These are phyloP conservation scores for Umbilicaria muhlenbergii DNA, from an alignment of 495 filamentous ascomycete species.

Conservation along the genomic window DNA sequence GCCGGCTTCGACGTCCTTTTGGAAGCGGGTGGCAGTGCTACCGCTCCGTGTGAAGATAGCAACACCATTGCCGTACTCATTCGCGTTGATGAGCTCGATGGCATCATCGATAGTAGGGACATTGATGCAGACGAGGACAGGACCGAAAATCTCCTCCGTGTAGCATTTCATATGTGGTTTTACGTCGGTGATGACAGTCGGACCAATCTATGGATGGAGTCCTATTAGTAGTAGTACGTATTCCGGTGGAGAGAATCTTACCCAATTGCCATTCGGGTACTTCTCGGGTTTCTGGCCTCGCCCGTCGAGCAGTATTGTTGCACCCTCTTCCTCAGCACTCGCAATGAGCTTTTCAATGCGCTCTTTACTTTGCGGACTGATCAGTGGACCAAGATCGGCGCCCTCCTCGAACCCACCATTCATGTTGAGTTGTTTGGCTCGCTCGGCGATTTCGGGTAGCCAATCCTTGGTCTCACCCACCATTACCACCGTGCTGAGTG, in stretches of 20 bases:
- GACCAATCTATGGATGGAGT: constrained; percentile 39
- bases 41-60: constrained; percentile 54
- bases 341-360: constrained; percentile 82
- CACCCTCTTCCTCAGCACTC: constrained; percentile 81
- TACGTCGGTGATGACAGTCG: constrained; percentile 90
- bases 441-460: constrained; percentile 80
- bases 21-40: constrained; percentile 44
- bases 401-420: constrained; percentile 92
- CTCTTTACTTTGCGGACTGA: constrained; percentile 79
- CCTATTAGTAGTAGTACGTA: neutral
- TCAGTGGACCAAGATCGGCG: constrained; percentile 92
- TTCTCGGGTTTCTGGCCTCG: constrained; percentile 75
- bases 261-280: constrained; percentile 94
- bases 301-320: constrained; percentile 88
- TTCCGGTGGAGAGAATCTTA: constrained; percentile 23
- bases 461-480: constrained; percentile 90
- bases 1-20: constrained; percentile 44
- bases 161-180: constrained; percentile 90
- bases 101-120: constrained; percentile 28
- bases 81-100: constrained; percentile 43
- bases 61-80: constrained; percentile 57
- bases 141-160: constrained; percentile 92
- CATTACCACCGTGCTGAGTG: constrained; percentile 82
- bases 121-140: constrained; percentile 59
- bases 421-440: constrained; percentile 76